A percentile compares a stretch with the other conserved stretches of the same genome.
Evolutionary conservation across 306 rosid genomes (phyloP).

Genomic region (Cicer chorassanicum): DNA sequence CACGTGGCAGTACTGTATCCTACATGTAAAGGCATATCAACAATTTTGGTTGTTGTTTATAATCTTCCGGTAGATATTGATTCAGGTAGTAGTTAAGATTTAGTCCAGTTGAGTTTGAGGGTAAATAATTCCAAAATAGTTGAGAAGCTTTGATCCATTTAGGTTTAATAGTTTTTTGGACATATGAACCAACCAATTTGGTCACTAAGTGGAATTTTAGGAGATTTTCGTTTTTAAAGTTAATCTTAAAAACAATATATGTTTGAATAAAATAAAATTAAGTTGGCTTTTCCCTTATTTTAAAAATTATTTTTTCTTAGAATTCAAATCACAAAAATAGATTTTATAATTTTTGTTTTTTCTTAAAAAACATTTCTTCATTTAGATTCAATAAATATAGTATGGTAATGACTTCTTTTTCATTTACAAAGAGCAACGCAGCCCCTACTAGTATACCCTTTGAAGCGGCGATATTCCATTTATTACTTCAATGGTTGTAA

Average conservation of each 20-base stretch:
- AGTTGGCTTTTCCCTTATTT: no score
- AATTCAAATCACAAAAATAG: no score
- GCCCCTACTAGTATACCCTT: neutral
- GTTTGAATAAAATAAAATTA: no score
- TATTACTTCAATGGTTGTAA: neutral
- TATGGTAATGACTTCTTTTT: neutral
- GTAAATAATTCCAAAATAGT: constrained; percentile 11
- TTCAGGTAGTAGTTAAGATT: neutral
- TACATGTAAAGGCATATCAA: no score
- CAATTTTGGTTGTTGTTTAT: constrained; percentile 1
- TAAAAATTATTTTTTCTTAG: no score
- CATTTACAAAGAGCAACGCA: neutral
- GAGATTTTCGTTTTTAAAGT: no score
- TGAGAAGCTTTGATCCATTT: neutral
- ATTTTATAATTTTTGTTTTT: no score
- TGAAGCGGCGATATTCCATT: neutral
- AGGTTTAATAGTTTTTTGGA: constrained; percentile 1
- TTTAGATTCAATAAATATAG: no score
- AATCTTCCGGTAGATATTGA: constrained; percentile 35
- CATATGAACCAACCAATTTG: constrained; percentile 13
- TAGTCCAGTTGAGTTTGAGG: neutral
- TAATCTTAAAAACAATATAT: no score
- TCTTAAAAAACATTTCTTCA: no score
- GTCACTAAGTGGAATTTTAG: neutral
- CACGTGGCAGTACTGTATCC: neutral